Evolutionary conservation across 805 yeast genomes (phyloP).

Genomic region (Jamesozyma jinghongensis): DNA sequence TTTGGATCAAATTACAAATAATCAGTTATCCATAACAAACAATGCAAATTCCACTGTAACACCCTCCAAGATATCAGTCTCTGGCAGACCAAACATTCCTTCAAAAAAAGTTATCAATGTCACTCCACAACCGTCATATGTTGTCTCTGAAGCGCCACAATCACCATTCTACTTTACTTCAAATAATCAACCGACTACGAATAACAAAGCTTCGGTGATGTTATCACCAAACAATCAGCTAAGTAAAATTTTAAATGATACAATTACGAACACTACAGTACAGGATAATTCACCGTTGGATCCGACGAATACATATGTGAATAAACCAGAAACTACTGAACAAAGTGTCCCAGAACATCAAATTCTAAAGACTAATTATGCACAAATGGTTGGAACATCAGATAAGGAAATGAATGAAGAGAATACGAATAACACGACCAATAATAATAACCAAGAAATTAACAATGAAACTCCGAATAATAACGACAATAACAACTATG

Average conservation of each 20-base stretch:
- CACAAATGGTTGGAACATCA: too few relatives aligned
- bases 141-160: conserved; percentile 5
- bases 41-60: neutral
- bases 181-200: neutral
- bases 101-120: conserved; percentile 1
- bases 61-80: neutral
- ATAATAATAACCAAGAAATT: conserved; percentile 1
- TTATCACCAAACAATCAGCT: too few relatives aligned
- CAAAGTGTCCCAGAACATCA: too few relatives aligned
- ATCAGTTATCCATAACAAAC: too few relatives aligned
- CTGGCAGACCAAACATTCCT: neutral
- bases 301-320: too few relatives aligned
- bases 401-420: conserved; percentile 2
- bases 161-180: conserved; percentile 3
- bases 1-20: neutral
- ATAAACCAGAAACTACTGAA: too few relatives aligned
- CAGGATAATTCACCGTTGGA: conserved; percentile 1
- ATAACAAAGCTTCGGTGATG: neutral
- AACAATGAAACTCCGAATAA: conserved; percentile 6
- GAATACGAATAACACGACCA: conserved; percentile 5
- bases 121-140: conserved; percentile 8
- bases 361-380: too few relatives aligned
- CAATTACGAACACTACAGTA: neutral
- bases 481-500: conserved; percentile 2
- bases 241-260: too few relatives aligned